Evolutionary conservation across 1,139 yeast genomes (phyloP).

Genomic region (Blastobotrys capitulatus): DNA sequence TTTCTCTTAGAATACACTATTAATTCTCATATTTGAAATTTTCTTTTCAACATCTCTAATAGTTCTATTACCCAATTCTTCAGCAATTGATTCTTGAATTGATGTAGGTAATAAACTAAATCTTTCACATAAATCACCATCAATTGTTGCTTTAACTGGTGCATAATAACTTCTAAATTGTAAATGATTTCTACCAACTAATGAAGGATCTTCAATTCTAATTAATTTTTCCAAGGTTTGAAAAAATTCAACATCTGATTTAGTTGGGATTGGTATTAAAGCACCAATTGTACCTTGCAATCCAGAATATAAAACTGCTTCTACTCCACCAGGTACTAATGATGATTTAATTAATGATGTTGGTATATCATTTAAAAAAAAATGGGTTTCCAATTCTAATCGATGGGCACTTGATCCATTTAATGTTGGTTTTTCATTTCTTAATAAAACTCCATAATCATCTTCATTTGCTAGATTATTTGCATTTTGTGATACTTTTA

Average conservation of each 20-base stretch:
- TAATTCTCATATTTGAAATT: constrained; percentile 52
- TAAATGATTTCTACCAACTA: constrained; percentile 63
- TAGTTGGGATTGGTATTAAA: constrained; percentile 59
- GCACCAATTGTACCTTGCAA: constrained; percentile 77
- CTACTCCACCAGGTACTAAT: constrained; percentile 56
- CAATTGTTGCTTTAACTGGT: constrained; percentile 71
- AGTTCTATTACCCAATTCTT: constrained; percentile 45
- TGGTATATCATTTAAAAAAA: constrained; percentile 64
- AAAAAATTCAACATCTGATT: constrained; percentile 59
- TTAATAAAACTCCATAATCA: constrained; percentile 29
- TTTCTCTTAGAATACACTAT: constrained; percentile 36
- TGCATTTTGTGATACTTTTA: constrained; percentile 49
- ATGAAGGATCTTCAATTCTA: constrained; percentile 38
- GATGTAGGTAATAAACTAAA: constrained; percentile 40
- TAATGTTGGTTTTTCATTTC: constrained; percentile 11
- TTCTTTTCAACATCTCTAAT: constrained; percentile 57
- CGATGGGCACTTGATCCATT: constrained; percentile 34
- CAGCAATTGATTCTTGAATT: constrained; percentile 45
- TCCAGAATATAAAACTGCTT: constrained; percentile 65
- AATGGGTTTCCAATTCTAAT: constrained; percentile 52
- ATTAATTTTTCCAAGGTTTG: constrained; percentile 48
- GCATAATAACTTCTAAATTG: constrained; percentile 72
- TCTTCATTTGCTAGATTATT: constrained; percentile 48
- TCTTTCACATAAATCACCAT: constrained; percentile 79
- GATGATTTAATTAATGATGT: constrained; percentile 53